Base-by-base conservation (phyloP, 352 stramenopile species). In the Phytophthora europaea region DNA sequence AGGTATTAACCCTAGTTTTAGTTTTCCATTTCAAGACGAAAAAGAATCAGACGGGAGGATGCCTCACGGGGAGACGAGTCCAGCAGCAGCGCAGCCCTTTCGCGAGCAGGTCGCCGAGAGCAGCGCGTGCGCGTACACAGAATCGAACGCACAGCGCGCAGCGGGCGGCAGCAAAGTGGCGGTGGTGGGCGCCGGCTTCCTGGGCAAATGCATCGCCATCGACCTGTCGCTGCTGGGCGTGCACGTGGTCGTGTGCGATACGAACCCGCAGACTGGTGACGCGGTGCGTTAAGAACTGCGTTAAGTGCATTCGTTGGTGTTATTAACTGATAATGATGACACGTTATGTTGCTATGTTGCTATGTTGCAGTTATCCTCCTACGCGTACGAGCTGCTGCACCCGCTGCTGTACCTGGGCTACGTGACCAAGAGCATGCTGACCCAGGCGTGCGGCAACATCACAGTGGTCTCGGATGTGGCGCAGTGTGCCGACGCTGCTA, bases 391-490 rank as follows among this genome's bases (percentile, higher is more conserved):
- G 59, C 70, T 90, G 62, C 74, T 94, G 51, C 87, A 89, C 47
- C 87, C 87, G 61, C 73, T 94, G 72, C 72, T 90, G 62, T 84
- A 91, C 61, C 77, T 94, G 20, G 87, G 87, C 28, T 94, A 92
- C 79, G 85, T 92, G 28, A 91, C 85, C 70, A 90, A 92, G 77
- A 85, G 78, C 66, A 91, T 94, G 83, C 67, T 92, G 56, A 91
- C 82, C 12, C 76, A 84, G 26, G 85, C 83, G 0, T 90, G 83
- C 65, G 55, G 69, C 22, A 83, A 86, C 72, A 78, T 92, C 61
- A 75, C 71, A 22, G 61, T 88, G 10, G 85, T 87, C 33, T 60
- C 47, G 16, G 75, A 87, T n/a, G 48, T 94, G 12, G 59, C 73
- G 12, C 66, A 89, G n/a, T 89, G 85, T 48, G 78, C 80, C 10